Evolutionary conservation across 1,284 basidiomycete genomes (phyloP), one percentile per base, ranked within the genome.

Genomic region (Microbotryomycetes sp.): DNA sequence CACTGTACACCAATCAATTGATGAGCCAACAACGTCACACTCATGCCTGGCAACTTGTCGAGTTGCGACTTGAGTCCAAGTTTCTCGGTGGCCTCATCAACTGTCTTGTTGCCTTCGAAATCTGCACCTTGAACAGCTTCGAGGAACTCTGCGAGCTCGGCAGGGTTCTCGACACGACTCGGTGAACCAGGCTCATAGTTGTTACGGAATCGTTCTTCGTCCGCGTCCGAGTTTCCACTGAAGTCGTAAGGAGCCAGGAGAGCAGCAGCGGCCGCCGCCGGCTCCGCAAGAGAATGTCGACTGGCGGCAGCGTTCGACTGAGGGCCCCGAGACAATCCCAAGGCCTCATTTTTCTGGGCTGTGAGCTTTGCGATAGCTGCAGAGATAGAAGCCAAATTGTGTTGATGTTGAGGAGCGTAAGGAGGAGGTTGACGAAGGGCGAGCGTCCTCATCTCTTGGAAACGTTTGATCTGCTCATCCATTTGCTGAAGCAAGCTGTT

Each of bases 21-120:
- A 74, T 86, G 84, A 14, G 84, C 80, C 79, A 86, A 81, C 14
- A 88, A 76, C 3, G 81, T 79, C n/a, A 87, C 82, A 30, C 77
- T 77, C 81, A 86, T 82, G 4, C 81, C 81, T 0, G 79, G 79
- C 6, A 84, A 58, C 7, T 77, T 72, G 22, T 79, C 71, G 49
- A 76, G 76, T 45, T 81, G 75, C 29, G 68, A 73, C 19, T 70
- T 69, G 49, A 85, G 73, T 0, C 77, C 78, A 31, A 83, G 74
- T 61, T 76, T 77, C 58, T 75, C 64, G 0, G 82, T 71, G 4
- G 81, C 82, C 23, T 79, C 73, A n/a, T 81, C 80, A 16, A 85
- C 78, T 25, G 74, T 81, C 2, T 75, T 81, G 64, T 82, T 82
- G 23, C 59, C 64, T 25, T 64, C 63, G 32, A 64, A 64, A 47